phyloP scores from a whole-genome alignment of 192 early-diverging fungal species.

The Dissophora globulifera region DNA sequence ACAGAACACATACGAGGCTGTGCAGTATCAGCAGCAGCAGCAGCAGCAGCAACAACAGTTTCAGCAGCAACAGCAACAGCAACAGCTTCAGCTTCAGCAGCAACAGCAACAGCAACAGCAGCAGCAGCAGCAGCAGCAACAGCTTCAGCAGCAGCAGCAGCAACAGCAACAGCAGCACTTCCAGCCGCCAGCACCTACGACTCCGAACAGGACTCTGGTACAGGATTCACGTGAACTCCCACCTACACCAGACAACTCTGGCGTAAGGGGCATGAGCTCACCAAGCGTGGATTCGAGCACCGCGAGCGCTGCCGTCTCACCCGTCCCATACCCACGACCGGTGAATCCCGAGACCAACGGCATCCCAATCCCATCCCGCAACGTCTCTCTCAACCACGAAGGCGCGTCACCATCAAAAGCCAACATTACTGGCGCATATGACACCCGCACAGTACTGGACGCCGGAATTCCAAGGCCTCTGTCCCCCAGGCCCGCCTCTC shows the following conservation, averaged over 20 bases:
- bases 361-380: conserved; percentile 40
- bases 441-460: conserved; percentile 26
- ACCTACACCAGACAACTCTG: no score
- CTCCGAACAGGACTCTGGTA: not conserved
- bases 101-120: not conserved
- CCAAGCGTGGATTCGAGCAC: no score
- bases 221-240: no score
- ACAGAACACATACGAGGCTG: conserved; percentile 2
- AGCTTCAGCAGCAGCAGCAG: not conserved
- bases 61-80: not conserved
- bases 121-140: conserved; percentile 6
- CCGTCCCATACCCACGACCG: conserved; percentile 1
- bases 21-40: not conserved
- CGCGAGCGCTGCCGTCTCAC: no score
- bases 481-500: conserved; percentile 30
- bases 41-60: conserved; percentile 6
- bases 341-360: conserved; percentile 22
- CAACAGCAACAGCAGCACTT: conserved; percentile 16
- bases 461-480: conserved; percentile 35
- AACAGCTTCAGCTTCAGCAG: not conserved
- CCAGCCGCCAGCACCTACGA: not conserved
- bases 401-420: conserved; percentile 23
- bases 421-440: conserved; percentile 5
- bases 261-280: no score
- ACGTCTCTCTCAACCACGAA: conserved; percentile 34